Conservation (phyloP, 2,329 filamentous ascomycete species). For the Diplodia intermedia region DNA sequence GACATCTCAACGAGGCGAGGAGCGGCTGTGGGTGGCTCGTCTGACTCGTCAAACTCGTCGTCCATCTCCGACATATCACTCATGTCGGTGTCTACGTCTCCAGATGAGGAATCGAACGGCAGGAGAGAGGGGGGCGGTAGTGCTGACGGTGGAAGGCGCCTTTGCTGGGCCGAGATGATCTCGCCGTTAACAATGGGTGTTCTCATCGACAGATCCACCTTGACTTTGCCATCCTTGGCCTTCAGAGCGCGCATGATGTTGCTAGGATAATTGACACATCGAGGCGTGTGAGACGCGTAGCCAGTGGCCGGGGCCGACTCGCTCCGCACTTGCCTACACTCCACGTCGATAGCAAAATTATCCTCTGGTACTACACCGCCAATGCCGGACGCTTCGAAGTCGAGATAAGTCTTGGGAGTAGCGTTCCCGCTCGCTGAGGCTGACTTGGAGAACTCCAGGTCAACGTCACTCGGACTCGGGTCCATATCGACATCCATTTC, state of each 20-base stretch:
- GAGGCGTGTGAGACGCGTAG: constrained; percentile 5
- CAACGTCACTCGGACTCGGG: not conserved
- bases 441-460: constrained; percentile 2
- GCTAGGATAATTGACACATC: constrained; percentile 5
- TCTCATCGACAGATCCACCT: not conserved
- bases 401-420: constrained; percentile 19
- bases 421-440: not conserved
- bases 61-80: constrained; percentile 45
- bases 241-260: constrained; percentile 14
- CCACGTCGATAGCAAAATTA: constrained; percentile 61
- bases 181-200: constrained; percentile 7
- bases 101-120: constrained; percentile 48
- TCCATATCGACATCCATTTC: constrained; percentile 24
- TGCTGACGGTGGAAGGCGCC: constrained; percentile 61
- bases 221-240: not conserved
- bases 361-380: constrained; percentile 67
- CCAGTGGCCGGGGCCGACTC: not conserved
- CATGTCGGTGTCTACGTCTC: constrained; percentile 45
- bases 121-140: constrained; percentile 56
- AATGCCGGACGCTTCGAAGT: constrained; percentile 61
- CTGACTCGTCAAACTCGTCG: constrained; percentile 37
- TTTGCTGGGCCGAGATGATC: constrained; percentile 69
- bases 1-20: constrained; percentile 37
- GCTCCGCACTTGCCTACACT: constrained; percentile 34
- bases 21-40: constrained; percentile 36